Conservation (phyloP, 2,329 filamentous ascomycete genomes). For the Epichloe gansuensis region DNA sequence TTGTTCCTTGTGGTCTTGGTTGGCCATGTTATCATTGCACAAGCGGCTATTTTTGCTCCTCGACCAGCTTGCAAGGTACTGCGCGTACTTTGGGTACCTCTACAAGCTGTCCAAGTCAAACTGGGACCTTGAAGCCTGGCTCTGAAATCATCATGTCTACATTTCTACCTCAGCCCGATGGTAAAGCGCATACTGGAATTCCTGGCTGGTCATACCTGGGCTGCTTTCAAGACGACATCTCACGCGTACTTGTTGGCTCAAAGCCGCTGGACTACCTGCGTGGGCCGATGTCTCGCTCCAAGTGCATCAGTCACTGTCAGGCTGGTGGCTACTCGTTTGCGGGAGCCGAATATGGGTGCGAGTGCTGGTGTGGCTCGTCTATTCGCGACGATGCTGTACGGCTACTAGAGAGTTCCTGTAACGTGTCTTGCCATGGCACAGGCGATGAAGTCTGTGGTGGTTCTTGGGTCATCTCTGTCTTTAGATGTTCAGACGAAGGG, state of each 20-base stretch:
- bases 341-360: constrained; percentile 34
- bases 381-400: constrained; percentile 13
- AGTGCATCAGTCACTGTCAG: constrained; percentile 35
- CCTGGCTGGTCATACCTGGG: constrained; percentile 17
- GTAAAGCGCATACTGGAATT: neutral
- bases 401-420: constrained; percentile 14
- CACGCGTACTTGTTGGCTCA: constrained; percentile 11
- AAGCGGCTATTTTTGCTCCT: constrained; percentile 17
- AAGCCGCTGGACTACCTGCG: constrained; percentile 15
- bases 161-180: neutral
- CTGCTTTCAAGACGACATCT: constrained; percentile 18
- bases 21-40: constrained; percentile 21
- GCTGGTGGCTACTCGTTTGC: constrained; percentile 28
- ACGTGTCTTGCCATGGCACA: constrained; percentile 11
- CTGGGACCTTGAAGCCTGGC: neutral
- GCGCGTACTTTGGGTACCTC: neutral
- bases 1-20: constrained; percentile 16
- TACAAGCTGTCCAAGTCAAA: neutral
- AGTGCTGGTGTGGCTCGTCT: constrained; percentile 37
- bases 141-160: neutral
- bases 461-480: constrained; percentile 15
- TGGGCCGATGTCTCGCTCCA: constrained; percentile 33
- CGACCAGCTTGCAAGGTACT: neutral
- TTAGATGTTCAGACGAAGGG: constrained; percentile 1
- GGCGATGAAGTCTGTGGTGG: constrained; percentile 13